These are phyloP conservation scores for Corchorus olitorius DNA, from an alignment of 345 rosid species.

Conservation along the genomic window DNA sequence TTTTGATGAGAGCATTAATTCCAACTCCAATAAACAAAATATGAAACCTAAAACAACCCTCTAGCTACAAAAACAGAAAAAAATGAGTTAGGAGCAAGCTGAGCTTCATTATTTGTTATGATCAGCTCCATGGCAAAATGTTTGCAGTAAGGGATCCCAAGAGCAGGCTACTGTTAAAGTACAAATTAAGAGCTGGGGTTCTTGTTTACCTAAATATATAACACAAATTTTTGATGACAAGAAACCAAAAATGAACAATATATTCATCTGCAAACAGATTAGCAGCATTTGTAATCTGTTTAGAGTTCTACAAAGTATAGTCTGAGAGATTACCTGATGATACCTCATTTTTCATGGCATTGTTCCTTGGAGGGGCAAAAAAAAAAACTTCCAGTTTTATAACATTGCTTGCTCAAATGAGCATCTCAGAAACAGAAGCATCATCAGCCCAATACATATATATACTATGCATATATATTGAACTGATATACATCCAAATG, in stretches of 20 bases:
- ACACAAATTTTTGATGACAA: background rate
- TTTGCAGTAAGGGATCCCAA: background rate
- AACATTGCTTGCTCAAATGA: constrained; percentile 46
- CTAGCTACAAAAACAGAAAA: background rate
- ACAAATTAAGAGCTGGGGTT: too few species aligned
- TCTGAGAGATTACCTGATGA: too few species aligned
- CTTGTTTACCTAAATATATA: too few species aligned
- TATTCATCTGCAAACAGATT: too few species aligned
- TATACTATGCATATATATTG: background rate
- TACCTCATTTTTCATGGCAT: too few species aligned
- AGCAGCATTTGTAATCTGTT: too few species aligned
- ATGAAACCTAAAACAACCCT: background rate
- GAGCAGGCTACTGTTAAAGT: background rate
- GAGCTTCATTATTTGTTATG: background rate
- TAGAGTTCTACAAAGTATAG: too few species aligned
- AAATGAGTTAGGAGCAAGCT: background rate
- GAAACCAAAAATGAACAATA: background rate
- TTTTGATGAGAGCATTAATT: background rate
- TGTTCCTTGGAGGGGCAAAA: background rate
- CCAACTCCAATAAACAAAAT: background rate
- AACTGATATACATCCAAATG: background rate
- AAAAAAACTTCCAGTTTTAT: constrained; percentile 24
- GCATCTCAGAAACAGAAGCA: constrained; percentile 41
- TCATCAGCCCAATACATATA: constrained; percentile 5
- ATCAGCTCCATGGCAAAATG: background rate